phyloP scores from a whole-genome alignment of 306 rosid species.

The Canavalia gladiata region DNA sequence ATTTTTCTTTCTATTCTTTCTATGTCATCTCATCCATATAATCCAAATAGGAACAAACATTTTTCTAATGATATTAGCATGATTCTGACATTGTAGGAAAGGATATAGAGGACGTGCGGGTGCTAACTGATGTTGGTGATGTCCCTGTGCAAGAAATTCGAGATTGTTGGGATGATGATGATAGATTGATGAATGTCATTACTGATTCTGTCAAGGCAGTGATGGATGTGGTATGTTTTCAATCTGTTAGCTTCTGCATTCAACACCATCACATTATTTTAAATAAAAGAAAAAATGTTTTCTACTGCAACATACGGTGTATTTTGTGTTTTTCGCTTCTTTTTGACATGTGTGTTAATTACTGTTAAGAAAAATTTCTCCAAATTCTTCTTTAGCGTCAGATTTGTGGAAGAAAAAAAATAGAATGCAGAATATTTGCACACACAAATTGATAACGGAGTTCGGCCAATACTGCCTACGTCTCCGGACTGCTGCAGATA shows the following conservation, averaged over 20 bases:
- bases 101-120: constrained; percentile 77
- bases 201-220: constrained; percentile 92
- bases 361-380: too few species aligned
- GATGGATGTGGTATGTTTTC: constrained; percentile 80
- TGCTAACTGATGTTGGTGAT: constrained; percentile 95
- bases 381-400: too few species aligned
- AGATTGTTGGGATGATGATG: constrained; percentile 73
- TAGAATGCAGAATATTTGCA: too few species aligned
- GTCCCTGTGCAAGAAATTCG: constrained; percentile 97
- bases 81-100: constrained; percentile 67
- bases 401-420: too few species aligned
- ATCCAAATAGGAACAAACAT: too few species aligned
- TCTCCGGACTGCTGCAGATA: too few species aligned
- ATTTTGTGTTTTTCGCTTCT: too few species aligned
- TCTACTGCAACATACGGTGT: too few species aligned
- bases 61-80: neutral
- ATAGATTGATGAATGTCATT: constrained; percentile 90
- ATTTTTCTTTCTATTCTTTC: neutral
- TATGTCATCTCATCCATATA: neutral
- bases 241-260: constrained; percentile 31
- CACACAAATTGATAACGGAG: too few species aligned
- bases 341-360: too few species aligned
- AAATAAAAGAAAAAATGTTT: too few species aligned
- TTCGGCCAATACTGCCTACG: too few species aligned
- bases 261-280: neutral